Evolutionary conservation across 768 basidiomycete species (phyloP).

Genomic region (Russula compacta): DNA sequence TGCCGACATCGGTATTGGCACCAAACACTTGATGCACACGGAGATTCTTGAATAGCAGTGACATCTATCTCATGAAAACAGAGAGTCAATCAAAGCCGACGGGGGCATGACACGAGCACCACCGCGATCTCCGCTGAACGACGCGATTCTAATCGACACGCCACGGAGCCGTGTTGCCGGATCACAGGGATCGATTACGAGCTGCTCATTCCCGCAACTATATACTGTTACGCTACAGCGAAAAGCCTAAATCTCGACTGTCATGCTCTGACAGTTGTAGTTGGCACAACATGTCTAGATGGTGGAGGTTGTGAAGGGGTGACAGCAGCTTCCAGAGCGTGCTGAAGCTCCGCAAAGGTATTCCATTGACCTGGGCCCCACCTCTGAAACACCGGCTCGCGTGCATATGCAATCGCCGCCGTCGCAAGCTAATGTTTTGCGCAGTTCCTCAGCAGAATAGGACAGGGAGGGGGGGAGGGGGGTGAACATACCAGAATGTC

Average conservation of each 20-base stretch:
- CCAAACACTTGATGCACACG: conserved; percentile 89
- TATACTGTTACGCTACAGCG: neutral
- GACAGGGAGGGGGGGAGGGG: no score
- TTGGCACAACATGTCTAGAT: neutral
- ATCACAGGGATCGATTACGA: no score
- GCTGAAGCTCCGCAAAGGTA: conserved; percentile 21
- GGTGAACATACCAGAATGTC: conserved; percentile 58
- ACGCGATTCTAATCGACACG: neutral
- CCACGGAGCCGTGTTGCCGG: neutral
- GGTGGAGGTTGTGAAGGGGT: neutral
- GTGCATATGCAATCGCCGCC: conserved; percentile 57
- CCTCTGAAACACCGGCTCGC: conserved; percentile 41
- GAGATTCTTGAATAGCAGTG: conserved; percentile 76
- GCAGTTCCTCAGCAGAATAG: neutral
- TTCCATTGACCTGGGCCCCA: conserved; percentile 46
- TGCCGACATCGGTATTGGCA: conserved; percentile 94
- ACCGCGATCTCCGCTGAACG: neutral
- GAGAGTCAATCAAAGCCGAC: neutral
- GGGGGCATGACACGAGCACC: neutral
- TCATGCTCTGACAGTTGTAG: neutral
- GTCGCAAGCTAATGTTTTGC: conserved; percentile 44
- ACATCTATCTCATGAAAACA: conserved; percentile 40
- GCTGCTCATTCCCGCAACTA: no score
- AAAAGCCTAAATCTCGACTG: neutral
- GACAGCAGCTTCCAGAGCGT: conserved; percentile 10